A percentile compares a stretch with the other conserved stretches of the same genome.
Conservation (phyloP, 106 monocot species). For the Amphibolis antarctica region DNA sequence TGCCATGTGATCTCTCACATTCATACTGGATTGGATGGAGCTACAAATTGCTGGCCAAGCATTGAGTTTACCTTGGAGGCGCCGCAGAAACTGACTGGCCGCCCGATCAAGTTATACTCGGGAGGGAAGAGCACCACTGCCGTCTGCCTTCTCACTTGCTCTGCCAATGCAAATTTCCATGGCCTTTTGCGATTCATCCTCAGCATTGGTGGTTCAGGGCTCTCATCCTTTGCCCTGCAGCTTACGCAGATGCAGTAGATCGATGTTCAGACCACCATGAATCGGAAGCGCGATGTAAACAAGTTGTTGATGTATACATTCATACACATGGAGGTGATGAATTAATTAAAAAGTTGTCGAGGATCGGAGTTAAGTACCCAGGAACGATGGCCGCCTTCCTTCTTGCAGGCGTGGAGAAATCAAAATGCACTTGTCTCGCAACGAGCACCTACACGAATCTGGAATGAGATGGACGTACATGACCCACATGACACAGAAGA, state of each 20-base stretch:
- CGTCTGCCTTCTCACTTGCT: not conserved
- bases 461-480: not conserved
- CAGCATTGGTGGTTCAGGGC: not conserved
- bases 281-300: not conserved
- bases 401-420: not conserved
- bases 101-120: too few species aligned
- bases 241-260: not conserved
- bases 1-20: too few species aligned
- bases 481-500: not conserved
- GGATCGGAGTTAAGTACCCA: not conserved
- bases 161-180: not conserved
- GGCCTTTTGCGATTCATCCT: not conserved
- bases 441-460: not conserved
- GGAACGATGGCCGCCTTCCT: not conserved
- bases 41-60: too few species aligned
- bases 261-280: not conserved
- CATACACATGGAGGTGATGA: too few species aligned
- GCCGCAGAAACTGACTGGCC: too few species aligned
- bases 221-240: not conserved
- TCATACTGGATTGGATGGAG: too few species aligned
- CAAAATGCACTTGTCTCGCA: conserved; percentile 1
- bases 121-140: not conserved
- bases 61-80: too few species aligned
- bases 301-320: too few species aligned
- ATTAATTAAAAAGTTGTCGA: not conserved